Conservation (phyloP, 371 early-diverging fungal species). For the Dentiscutata heterogama region DNA sequence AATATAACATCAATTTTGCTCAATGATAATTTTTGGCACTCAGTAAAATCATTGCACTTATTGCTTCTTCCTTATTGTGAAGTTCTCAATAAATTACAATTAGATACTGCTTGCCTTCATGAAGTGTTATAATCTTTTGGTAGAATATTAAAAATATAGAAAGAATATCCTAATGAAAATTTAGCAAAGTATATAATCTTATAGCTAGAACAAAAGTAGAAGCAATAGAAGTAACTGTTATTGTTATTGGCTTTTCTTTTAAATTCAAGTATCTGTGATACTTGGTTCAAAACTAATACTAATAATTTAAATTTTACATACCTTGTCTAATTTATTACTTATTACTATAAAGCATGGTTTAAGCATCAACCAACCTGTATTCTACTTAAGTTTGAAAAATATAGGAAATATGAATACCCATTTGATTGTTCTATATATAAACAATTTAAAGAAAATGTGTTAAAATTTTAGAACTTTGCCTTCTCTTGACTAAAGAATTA, state of each 20-base stretch:
- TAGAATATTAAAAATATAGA: not conserved
- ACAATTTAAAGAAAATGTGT: slow-evolving; percentile 23
- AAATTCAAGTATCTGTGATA: not conserved
- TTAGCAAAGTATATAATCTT: not conserved
- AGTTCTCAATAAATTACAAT: slow-evolving; percentile 36
- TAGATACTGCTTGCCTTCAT: slow-evolving; percentile 15
- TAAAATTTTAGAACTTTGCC: slow-evolving; percentile 15
- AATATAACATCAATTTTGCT: slow-evolving; percentile 5
- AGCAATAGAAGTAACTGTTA: not conserved
- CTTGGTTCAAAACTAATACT: not conserved
- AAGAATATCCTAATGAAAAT: slow-evolving; percentile 12
- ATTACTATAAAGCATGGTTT: slow-evolving; percentile 36
- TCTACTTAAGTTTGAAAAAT: slow-evolving; percentile 28
- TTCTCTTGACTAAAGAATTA: slow-evolving; percentile 9
- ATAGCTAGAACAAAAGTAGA: not conserved
- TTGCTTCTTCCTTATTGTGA: slow-evolving; percentile 23
- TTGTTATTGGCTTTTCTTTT: slow-evolving; percentile 1
- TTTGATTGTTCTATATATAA: slow-evolving; percentile 35
- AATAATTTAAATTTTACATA: slow-evolving; percentile 7
- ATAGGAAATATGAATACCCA: not conserved
- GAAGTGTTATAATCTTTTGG: slow-evolving; percentile 20
- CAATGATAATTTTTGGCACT: not conserved
- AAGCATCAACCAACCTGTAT: slow-evolving; percentile 6
- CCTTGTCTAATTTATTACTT: not conserved
- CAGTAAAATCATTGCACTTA: not conserved